Conservation (phyloP, 169 alveolate genomes). For the Eimeria falciformis region DNA sequence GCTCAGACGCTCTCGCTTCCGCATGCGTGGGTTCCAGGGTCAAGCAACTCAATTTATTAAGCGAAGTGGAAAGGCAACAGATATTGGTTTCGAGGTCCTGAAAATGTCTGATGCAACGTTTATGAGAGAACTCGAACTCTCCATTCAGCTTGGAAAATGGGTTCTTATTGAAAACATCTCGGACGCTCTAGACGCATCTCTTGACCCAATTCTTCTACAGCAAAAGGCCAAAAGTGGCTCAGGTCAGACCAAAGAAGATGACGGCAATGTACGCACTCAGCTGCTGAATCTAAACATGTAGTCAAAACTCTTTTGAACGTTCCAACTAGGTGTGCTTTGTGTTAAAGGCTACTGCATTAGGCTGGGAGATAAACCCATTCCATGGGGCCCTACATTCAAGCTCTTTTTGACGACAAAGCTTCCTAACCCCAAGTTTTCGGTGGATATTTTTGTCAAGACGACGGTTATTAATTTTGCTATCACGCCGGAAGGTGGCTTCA, state of each 20-base stretch:
- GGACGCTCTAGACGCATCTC: slow-evolving; percentile 89
- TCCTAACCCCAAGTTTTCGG: slow-evolving; percentile 96
- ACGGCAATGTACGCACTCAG: too few species aligned
- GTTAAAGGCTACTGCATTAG: slow-evolving; percentile 90
- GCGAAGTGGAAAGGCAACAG: slow-evolving; percentile 92
- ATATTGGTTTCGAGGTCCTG: slow-evolving; percentile 86
- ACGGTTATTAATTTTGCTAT: slow-evolving; percentile 97
- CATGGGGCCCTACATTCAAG: slow-evolving; percentile 94
- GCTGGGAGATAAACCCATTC: slow-evolving; percentile 94
- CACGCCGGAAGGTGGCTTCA: slow-evolving; percentile 87
- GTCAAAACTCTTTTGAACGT: too few species aligned
- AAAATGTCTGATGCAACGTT: slow-evolving; percentile 86
- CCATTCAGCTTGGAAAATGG: slow-evolving; percentile 95
- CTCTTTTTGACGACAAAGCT: slow-evolving; percentile 96
- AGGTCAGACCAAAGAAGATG: too few species aligned
- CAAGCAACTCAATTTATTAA: slow-evolving; percentile 97
- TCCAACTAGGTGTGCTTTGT: not conserved
- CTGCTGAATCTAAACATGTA: too few species aligned
- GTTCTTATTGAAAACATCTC: slow-evolving; percentile 92
- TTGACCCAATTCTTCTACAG: slow-evolving; percentile 77
- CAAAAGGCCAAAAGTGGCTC: slow-evolving; percentile 85
- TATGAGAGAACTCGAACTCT: slow-evolving; percentile 86
- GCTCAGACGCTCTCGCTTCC: too few species aligned
- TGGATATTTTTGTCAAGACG: slow-evolving; percentile 97
- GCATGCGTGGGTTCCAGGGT: slow-evolving; percentile 70